Base-by-base conservation (phyloP, 75 land plant species). In the Chamaecyparis obtusa region DNA sequence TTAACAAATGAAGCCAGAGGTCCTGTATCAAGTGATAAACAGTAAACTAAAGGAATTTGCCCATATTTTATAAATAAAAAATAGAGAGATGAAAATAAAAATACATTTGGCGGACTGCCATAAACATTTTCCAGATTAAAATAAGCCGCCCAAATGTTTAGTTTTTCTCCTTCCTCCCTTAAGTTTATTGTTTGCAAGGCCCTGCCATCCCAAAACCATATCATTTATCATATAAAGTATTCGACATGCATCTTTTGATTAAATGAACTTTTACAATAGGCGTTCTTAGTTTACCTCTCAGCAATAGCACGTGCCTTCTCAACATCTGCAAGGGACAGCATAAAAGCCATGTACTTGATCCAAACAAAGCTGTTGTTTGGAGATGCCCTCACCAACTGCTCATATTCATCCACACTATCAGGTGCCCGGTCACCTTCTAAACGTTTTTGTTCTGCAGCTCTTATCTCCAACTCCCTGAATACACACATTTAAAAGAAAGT, bases 301-400 rank as follows among this genome's bases (percentile, higher is more conserved):
- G 99, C 99, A 88, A 95, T 88, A 8, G 90, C 89, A 16, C 99
- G 99, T 24, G 99, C 99, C 86, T 94, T 95, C 86, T 97, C 95
- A 69, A 94, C 87, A 83, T 97, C 97, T 44, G 94, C 97, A 88
- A 89, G 83, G 56, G 89, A 85, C 21, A 98, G 84, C 90, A 92
- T 84, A 84, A 90, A 97, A 30, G 91, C 96, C 97, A 98, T 98
- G 88, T 97, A 98, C 48, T 98, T 93, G 55, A 98, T 95, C 99
- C 99, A 98, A 5, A 95, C 92, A 89, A 94, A 91, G 83, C 99
- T 98, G 87, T 95, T 98, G 87, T 97, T 96, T 13, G 99, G 99
- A 46, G 99, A 97, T 54, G 91, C 88, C 85, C 96, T 90, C 33
- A 98, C 94, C 67, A 95, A 90, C 81, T 91, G 95, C 87, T 98